These are phyloP conservation scores for Colletotrichum eremochloae DNA, from an alignment of 2,329 filamentous ascomycete species.

Conservation along the genomic window DNA sequence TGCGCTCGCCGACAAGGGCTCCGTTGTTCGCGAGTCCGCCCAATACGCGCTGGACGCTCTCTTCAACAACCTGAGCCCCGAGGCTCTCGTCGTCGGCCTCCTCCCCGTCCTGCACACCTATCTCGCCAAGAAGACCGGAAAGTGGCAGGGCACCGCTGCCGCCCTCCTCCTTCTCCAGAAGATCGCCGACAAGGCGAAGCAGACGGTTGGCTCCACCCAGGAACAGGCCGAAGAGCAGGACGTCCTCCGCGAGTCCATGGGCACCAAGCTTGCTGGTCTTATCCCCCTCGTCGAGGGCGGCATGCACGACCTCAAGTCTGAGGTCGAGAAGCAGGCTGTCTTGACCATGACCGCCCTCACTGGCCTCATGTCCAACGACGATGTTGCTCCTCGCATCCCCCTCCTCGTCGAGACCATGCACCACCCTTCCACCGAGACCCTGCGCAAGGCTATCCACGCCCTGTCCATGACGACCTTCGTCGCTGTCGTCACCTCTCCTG, in stretches of 20 bases:
- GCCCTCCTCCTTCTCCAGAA: constrained; percentile 87
- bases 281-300: constrained; percentile 92
- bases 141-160: constrained; percentile 96
- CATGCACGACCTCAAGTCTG: constrained; percentile 96
- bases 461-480: constrained; percentile 99
- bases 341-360: constrained; percentile 94
- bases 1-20: constrained; percentile 88
- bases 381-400: constrained; percentile 91
- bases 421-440: constrained; percentile 86
- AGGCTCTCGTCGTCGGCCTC: constrained; percentile 86
- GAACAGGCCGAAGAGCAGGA: constrained; percentile 92
- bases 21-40: constrained; percentile 89
- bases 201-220: constrained; percentile 80
- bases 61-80: constrained; percentile 82
- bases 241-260: constrained; percentile 90
- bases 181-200: constrained; percentile 95
- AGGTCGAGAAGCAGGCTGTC: constrained; percentile 89
- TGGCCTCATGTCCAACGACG: constrained; percentile 93
- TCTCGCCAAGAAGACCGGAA: constrained; percentile 85
- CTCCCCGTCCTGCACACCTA: constrained; percentile 83
- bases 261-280: constrained; percentile 84
- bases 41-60: constrained; percentile 94
- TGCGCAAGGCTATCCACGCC: constrained; percentile 96
- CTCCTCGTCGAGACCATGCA: constrained; percentile 96
- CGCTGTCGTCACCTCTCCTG: constrained; percentile 93